A percentile compares a stretch with the other conserved stretches of the same genome.
Evolutionary conservation across 139 green algal genomes (phyloP).

Genomic region (Gonium pectorale): DNA sequence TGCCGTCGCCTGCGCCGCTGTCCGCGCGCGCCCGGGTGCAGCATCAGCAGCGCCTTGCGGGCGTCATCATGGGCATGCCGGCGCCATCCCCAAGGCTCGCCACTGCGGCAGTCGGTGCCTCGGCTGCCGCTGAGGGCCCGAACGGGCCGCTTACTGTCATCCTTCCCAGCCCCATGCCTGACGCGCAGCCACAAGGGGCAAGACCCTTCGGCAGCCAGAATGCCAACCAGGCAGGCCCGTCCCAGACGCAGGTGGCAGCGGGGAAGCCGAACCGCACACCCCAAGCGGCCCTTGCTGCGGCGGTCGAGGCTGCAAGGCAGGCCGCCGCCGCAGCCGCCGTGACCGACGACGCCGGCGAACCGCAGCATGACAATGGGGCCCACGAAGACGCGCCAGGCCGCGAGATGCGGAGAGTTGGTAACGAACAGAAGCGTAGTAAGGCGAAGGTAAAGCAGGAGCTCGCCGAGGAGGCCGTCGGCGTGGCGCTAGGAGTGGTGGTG

Average conservation of each 20-base stretch:
- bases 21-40: not conserved
- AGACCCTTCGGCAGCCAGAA: not conserved
- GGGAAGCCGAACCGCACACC: not conserved
- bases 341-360: not conserved
- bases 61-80: not conserved
- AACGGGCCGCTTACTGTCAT: not conserved
- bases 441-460: not conserved
- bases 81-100: not conserved
- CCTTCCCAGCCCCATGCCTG: not conserved
- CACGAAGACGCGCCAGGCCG: not conserved
- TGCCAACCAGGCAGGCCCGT: not conserved
- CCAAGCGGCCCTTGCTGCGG: not conserved
- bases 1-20: constrained; percentile 28
- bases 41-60: not conserved
- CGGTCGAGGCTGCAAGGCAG: not conserved
- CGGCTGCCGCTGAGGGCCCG: not conserved
- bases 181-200: not conserved
- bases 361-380: no score
- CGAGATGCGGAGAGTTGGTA: not conserved
- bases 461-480: not conserved
- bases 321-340: not conserved
- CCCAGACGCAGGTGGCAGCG: not conserved
- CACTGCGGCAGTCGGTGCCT: not conserved
- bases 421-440: not conserved
- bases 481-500: not conserved